phyloP scores from a whole-genome alignment of 208 protist species.

The Phytomonas francai region DNA sequence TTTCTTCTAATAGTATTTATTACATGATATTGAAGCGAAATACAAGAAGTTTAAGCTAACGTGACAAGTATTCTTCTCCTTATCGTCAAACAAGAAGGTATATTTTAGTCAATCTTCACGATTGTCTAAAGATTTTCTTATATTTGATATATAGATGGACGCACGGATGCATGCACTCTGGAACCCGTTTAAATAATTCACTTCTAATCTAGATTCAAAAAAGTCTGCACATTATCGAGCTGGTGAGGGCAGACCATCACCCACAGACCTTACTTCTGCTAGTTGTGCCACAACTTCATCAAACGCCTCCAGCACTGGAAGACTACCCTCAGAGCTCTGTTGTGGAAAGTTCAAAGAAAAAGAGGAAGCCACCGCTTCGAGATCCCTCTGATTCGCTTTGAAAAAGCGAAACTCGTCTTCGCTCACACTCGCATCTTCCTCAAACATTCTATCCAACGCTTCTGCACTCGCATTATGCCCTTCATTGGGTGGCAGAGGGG shows the following conservation, averaged over 20 bases:
- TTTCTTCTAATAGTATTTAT: neutral
- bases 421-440: neutral
- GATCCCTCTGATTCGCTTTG: neutral
- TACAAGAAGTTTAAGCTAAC: neutral
- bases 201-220: neutral
- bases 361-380: neutral
- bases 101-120: neutral
- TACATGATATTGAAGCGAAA: neutral
- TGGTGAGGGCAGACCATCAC: neutral
- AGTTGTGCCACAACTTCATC: neutral
- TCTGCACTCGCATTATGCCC: neutral
- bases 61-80: neutral
- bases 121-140: neutral
- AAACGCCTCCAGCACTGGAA: neutral
- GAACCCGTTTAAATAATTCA: neutral
- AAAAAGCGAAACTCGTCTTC: neutral
- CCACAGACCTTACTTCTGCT: neutral
- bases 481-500: neutral
- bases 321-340: neutral
- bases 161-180: no score
- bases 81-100: neutral
- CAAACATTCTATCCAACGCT: neutral
- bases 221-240: neutral
- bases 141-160: no score
- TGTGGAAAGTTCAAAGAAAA: neutral